Percentiles rank a stretch among this genome's conserved stretches.
Conservation (phyloP, 352 stramenopile species). For the Pythium pectinolyticum region DNA sequence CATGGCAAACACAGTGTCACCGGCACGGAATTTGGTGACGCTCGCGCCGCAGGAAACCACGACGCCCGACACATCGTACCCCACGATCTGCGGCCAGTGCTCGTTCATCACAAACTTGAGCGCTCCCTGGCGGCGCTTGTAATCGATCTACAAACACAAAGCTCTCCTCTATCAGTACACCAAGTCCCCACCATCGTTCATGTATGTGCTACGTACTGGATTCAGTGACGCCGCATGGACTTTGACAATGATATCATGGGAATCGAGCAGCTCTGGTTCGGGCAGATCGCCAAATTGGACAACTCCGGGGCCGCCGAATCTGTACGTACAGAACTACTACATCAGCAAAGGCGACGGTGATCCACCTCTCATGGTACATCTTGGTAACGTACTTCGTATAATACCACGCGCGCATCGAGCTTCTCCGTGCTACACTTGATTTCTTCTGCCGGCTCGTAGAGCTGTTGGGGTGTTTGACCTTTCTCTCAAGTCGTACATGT, state of each 20-base stretch:
- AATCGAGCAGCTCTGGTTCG: constrained; percentile 43
- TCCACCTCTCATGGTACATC: neutral
- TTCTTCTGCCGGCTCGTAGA: too few species aligned
- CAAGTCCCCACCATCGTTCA: neutral
- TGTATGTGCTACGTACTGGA: constrained; percentile 36
- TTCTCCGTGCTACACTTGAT: too few species aligned
- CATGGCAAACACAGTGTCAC: constrained; percentile 76
- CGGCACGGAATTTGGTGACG: constrained; percentile 55
- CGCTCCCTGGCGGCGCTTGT: constrained; percentile 73
- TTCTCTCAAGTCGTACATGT: neutral
- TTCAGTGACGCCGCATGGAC: constrained; percentile 65
- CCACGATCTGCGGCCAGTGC: constrained; percentile 56
- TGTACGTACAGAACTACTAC: constrained; percentile 11
- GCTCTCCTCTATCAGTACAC: too few species aligned
- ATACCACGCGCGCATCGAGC: constrained; percentile 81
- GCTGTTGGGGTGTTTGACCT: too few species aligned
- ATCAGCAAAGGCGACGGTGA: neutral
- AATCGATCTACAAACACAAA: constrained; percentile 56
- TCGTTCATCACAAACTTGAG: constrained; percentile 61
- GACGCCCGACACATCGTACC: constrained; percentile 73
- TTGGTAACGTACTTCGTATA: constrained; percentile 57
- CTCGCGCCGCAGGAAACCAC: constrained; percentile 50
- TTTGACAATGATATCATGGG: constrained; percentile 62
- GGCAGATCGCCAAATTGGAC: constrained; percentile 61
- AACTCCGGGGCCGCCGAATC: constrained; percentile 59